Base-by-base conservation (phyloP, 2,329 filamentous ascomycete species). In the Trichoderma sp. region DNA sequence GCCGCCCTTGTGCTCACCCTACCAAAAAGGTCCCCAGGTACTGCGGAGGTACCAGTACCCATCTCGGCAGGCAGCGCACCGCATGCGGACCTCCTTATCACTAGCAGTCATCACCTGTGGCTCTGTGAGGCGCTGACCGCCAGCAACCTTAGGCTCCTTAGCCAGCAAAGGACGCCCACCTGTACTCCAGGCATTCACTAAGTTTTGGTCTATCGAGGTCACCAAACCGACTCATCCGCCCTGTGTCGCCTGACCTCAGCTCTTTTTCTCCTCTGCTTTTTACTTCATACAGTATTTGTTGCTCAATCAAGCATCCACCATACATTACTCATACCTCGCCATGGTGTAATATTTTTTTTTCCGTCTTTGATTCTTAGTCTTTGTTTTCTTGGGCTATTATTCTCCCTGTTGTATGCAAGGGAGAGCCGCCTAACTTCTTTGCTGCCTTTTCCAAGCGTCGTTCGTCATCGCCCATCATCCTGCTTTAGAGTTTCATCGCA, bases 171-270 rank as follows among this genome's bases (percentile, higher is more conserved):
- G 36, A 70, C 58, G 65, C 51, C 65, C 61, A 64, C 61, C 61
- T 47, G 53, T 36, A 39, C 65, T 58, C 65, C 53, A 43, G 69
- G 21, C 72, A 71, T 63, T 73, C 72, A 73, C 69, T 73, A 70
- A 70, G 30, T 68, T 73, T 72, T 70, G 66, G 64, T 53, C 71
- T 53, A 60, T 67, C 57, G 57, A 65, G 65, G 72, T 71, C 69
- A 73, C 72, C 69, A 67, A 71, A 67, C 68, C 68, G 72, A 66
- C 72, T 70, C 73, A 74, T 67, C 70, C 73, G 72, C 66, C 72
- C 68, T 58, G 69, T 60, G 69, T 71, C 69, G 69, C 69, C 69
- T 71, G 69, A 71, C 69, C 69, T 71, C 60, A 71, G 36, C 58
- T 56, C 36, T 62, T 61, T 62, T 61, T 47, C 51, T 58, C 36